Base-by-base conservation (phyloP, 2,329 filamentous ascomycete genomes). In the Aspergillus neotritici region DNA sequence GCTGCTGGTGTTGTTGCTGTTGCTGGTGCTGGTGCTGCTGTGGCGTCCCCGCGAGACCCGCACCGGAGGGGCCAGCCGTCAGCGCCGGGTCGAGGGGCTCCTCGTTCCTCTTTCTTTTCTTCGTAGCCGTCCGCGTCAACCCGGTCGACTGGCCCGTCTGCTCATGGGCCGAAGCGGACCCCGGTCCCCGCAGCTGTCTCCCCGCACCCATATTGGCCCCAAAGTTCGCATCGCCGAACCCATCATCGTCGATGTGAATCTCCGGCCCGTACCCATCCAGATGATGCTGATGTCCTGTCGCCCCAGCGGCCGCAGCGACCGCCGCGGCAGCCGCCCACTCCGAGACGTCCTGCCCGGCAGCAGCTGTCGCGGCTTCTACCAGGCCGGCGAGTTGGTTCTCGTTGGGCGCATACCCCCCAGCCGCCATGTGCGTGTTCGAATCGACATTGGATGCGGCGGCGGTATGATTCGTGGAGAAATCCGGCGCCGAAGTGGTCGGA, bases 221-320 rank as follows among this genome's bases (percentile, higher is more conserved):
- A 37, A 67, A 64, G 21, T 56, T 57, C 16, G 58, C 47, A 41
- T 68, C 65, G 3, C 56, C 58, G 48, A 70, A 69, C 2, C 61
- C 57, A 40, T 69, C 67, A 29, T 68, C 66, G 7, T 58, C 60
- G 38, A 69, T 56, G 44, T 69, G 65, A 33, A 69, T 63, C 4
- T 68, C 66, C 6, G 60, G 43, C 2, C 57, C 55, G 48, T 69
- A 70, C 4, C 59, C 56, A 31, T 69, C 66, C n/a, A 70, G 47
- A 34, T 69, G 66, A 38, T 61, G 59, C 40, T 68, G 64, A 17
- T 62, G 54, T 2, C 56, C 53, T 2, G 61, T 75, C 68, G 53
- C 72, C 67, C 57, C 75, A 68, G 65, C 72, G 60, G 52, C 73
- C 55, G 56, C 74, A 59, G 47, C 71, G 65, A 49, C 74, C 67